A percentile compares a stretch with the other conserved stretches of the same genome.
Evolutionary conservation across 345 rosid genomes (phyloP).

Genomic region (Arabidopsis arenosa): DNA sequence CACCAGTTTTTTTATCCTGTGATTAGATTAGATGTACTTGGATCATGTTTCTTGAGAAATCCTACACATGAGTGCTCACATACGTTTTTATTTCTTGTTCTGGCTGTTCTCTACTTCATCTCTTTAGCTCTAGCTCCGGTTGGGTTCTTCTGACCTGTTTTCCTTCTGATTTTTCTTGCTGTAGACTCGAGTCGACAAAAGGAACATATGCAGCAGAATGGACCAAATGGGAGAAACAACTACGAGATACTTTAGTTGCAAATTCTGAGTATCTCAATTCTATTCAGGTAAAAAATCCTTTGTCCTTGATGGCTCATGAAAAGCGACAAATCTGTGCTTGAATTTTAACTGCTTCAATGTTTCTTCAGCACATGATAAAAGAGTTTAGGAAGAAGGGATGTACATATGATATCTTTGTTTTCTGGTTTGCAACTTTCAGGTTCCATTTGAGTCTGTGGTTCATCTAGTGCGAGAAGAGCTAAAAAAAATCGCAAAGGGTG

Average conservation of each 20-base stretch:
- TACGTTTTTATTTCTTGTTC: background rate
- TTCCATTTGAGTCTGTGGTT: slow-evolving; percentile 79
- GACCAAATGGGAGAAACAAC: slow-evolving; percentile 83
- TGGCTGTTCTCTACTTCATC: background rate
- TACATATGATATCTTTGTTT: slow-evolving; percentile 9
- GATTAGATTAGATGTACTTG: slow-evolving; percentile 1
- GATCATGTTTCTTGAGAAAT: slow-evolving; percentile 6
- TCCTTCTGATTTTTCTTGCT: slow-evolving; percentile 18
- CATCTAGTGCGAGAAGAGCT: slow-evolving; percentile 78
- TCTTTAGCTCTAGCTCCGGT: slow-evolving; percentile 7
- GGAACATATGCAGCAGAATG: slow-evolving; percentile 78
- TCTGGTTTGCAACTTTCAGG: slow-evolving; percentile 51
- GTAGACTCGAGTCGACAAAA: slow-evolving; percentile 79
- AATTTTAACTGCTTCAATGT: slow-evolving; percentile 12
- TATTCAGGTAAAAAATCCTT: slow-evolving; percentile 61
- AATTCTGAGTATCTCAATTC: slow-evolving; percentile 68
- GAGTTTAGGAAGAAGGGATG: background rate
- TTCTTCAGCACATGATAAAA: background rate
- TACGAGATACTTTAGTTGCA: slow-evolving; percentile 56
- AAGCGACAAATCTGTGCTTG: background rate
- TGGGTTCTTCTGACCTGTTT: slow-evolving; percentile 26
- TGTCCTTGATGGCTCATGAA: slow-evolving; percentile 3
- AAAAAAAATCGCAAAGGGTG: slow-evolving; percentile 66
- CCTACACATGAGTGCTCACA: slow-evolving; percentile 13
- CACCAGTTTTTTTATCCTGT: background rate